Evolutionary conservation across 2,329 filamentous ascomycete genomes (phyloP), one percentile per base, ranked within the genome.

Genomic region (Acrocalymma vagum): DNA sequence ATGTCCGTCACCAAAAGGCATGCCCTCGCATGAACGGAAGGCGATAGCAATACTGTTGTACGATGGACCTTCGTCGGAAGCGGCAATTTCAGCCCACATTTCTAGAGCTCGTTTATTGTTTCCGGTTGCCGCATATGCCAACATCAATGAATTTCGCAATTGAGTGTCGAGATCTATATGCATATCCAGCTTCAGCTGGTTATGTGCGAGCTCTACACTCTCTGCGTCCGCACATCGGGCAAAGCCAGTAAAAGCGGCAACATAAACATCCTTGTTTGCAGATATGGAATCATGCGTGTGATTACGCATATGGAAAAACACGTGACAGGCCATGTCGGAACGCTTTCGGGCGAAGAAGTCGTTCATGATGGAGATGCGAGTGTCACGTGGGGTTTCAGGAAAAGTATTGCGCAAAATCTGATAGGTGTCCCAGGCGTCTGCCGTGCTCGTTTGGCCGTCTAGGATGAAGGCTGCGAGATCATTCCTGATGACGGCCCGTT

Each of bases 301-400:
- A 34, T 87, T 80, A n/a, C 91, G 87, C 92, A 97, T 97, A 65
- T 96, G 90, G 10, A 88, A 88, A 69, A 99, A 96, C 22, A 95
- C 84, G 48, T 91, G 80, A 30, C 84, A 84, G 3, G 89, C 92
- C 80, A 96, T 91, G 60, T 97, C 92, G 9, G 89, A 79, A 9
- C 91, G 84, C 18, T 82, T 79, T 25, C 90, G 85, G 6, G 78
- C 73, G 63, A 95, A 95, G 71, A 97, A 96, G 15, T 81, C 77
- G 15, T 85, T 79, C 88, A 99, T 95, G 29, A 96, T 76, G 17
- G 78, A 70, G 10, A 85, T 83, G 8, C 93, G 86, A 33, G 81
- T 77, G 3, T 78, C 74, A 5, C 83, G 77, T n/a, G 82, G 77
- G 1, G 86, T 86, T 70, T 77, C 88, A 62, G 78, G 72, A 50